Evolutionary conservation across 306 rosid genomes (phyloP).

Genomic region (Malus orientalis): DNA sequence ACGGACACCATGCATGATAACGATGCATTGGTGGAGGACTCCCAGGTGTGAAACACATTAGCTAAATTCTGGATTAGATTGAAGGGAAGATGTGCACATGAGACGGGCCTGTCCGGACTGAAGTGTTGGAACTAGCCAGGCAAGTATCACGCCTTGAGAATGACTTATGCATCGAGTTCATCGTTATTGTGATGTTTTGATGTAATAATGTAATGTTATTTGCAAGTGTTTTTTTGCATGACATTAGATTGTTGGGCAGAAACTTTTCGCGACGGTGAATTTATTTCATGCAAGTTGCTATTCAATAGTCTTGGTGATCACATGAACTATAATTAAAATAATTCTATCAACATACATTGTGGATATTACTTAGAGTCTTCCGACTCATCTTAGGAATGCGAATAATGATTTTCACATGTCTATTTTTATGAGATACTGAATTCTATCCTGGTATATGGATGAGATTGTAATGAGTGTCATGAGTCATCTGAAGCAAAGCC

Average conservation of each 20-base stretch:
- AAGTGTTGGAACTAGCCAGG: neutral
- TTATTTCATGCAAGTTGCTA: fast-evolving
- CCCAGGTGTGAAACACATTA: neutral
- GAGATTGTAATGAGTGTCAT: neutral
- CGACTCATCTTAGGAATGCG: neutral
- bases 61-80: too few relatives aligned
- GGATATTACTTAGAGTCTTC: neutral
- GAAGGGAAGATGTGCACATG: neutral
- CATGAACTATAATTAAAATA: too few relatives aligned
- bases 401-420: neutral
- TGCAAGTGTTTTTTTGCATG: neutral
- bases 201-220: too few relatives aligned
- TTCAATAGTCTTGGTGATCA: neutral
- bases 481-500: neutral
- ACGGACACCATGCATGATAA: neutral
- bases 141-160: neutral
- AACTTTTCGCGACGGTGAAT: fast-evolving
- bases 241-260: too few relatives aligned
- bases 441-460: neutral
- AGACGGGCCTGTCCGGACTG: neutral
- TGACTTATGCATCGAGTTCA: too few relatives aligned
- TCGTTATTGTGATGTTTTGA: too few relatives aligned
- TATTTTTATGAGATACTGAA: neutral
- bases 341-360: neutral
- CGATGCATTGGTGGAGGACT: neutral